Evolutionary conservation across 495 filamentous ascomycete species (phyloP).

Genomic region (Lepraria neglecta): DNA sequence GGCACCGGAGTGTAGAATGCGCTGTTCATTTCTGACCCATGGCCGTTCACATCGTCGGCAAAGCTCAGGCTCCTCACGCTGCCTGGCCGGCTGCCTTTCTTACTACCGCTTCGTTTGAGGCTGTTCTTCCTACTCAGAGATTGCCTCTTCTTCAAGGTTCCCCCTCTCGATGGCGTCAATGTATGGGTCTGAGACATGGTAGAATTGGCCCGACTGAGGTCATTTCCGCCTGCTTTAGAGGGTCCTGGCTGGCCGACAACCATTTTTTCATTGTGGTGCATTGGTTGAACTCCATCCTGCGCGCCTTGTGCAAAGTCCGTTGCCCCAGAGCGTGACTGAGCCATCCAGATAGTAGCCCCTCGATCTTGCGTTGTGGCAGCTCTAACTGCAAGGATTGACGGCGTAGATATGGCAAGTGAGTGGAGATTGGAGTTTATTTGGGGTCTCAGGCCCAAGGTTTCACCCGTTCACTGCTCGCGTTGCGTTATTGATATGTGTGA

Average conservation of each 20-base stretch:
- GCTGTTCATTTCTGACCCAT: constrained; percentile 64
- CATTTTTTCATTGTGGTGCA: constrained; percentile 8
- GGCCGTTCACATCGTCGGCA: constrained; percentile 51
- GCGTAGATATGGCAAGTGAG: too few species aligned
- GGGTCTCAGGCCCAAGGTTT: background rate
- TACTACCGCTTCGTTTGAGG: constrained; percentile 72
- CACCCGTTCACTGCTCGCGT: background rate
- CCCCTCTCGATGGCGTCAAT: constrained; percentile 57
- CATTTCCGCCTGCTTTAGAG: constrained; percentile 14
- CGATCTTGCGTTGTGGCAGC: background rate
- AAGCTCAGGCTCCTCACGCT: constrained; percentile 71
- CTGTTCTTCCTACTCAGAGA: constrained; percentile 68
- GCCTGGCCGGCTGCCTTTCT: constrained; percentile 66
- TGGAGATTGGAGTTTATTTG: too few species aligned
- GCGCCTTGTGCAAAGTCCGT: constrained; percentile 23
- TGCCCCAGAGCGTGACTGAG: constrained; percentile 14
- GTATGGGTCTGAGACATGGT: constrained; percentile 46
- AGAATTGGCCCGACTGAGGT: constrained; percentile 46
- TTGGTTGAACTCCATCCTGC: constrained; percentile 12
- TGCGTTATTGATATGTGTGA: too few species aligned
- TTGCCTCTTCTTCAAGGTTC: constrained; percentile 79
- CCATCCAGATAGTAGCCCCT: constrained; percentile 12
- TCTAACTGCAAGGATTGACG: background rate
- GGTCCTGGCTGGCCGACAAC: constrained; percentile 16
- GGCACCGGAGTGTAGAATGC: constrained; percentile 85